Base-by-base conservation (phyloP, 176 grass and related monocot genomes). In the Neostapfia colusana region DNA sequence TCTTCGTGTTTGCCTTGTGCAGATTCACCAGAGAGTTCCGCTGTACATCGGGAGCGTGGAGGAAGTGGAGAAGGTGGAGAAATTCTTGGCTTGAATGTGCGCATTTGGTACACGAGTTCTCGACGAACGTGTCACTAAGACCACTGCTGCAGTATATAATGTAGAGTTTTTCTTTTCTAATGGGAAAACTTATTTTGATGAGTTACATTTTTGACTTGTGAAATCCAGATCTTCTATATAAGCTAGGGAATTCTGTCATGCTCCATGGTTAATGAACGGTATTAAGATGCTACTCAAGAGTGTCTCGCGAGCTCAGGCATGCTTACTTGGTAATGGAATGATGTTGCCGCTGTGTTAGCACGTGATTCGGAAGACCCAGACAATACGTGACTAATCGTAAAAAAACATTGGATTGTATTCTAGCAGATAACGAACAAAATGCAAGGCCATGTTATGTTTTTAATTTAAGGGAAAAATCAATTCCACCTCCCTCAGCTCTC, bases 1-100 rank as follows among this genome's bases (percentile, higher is more conserved):
- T 0, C 15, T 34, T 57, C 58, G 26, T 56, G 31, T 8, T 26
- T 61, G 8, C 7, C 10, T 20, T 60, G 59, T 72, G 80, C 85
- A 99, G 95, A 74, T 99, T 38, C 95, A 99, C 60, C 95, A 99
- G 77, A 89, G 95, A 81, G 95, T 95, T 80, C 95, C 95, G 2
- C 77, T 99, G 35, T 99, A 86, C 91, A 94, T 99, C 6, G 95
- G 95, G 38, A 99, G 95, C 65, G 87, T 92, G 17, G 91, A 99
- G 65, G 95, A 99, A 79, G 95, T 99, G 69, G 91, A 95, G 31
- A 99, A 92, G 87, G 74, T 92, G 74, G 95, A 95, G 51, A 99
- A 90, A 72, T 99, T 90, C 85, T 85, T 99, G 77, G 85, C 81
- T 18, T 97, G 78, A 91, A 43, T 61, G 17, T 61, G 17, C 21